Base-by-base conservation (phyloP, 805 yeast genomes). In the Yarrowia deformans region DNA sequence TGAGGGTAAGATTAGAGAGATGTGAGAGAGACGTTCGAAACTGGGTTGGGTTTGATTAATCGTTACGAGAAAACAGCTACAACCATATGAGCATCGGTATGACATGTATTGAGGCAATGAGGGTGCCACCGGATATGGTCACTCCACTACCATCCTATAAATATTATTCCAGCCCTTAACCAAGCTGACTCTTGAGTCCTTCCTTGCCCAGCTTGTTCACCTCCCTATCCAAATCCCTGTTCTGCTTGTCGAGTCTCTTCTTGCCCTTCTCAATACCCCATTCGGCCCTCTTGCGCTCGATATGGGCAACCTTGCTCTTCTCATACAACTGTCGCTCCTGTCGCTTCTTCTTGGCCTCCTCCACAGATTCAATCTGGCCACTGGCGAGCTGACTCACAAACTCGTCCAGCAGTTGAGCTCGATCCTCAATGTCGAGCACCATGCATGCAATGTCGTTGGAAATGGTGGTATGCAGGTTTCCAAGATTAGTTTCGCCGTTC, bases 231-330 rank as follows among this genome's bases (percentile, higher is more conserved):
- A 48, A n/a, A 1, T 63, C 68, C 39, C 23, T 16, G 5, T 48
- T 37, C 16, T 32, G 56, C 18, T 29, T 37, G 2, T 63, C 68
- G 12, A 49, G 37, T 8, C 56, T 3, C 56, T 40, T 48, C n/a
- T 63, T 48, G n/a, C 45, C 48, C 48, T 63, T 63, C 8, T 23
- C 46, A 16, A 40, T 49, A 8, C 46, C 48, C 56, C 56, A 49
- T 19, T 48, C 29, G 8, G 56, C 46, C 29, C 29, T 23, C 37
- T 32, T 23, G 6, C 56, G 19, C 29, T 37, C 56, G 10, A 48
- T 48, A 6, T 63, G 55, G 16, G 68, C 68, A 23, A 46, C 68
- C 56, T 48, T 49, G 43, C 40, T 37, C 48, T 63, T 63, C 14
- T 63, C 68, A 3, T 48, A 40, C 56, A 63, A 16, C 56, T 37